These are phyloP conservation scores for Claviceps purpurea DNA, from an alignment of 2,329 filamentous ascomycete genomes.

Conservation along the genomic window DNA sequence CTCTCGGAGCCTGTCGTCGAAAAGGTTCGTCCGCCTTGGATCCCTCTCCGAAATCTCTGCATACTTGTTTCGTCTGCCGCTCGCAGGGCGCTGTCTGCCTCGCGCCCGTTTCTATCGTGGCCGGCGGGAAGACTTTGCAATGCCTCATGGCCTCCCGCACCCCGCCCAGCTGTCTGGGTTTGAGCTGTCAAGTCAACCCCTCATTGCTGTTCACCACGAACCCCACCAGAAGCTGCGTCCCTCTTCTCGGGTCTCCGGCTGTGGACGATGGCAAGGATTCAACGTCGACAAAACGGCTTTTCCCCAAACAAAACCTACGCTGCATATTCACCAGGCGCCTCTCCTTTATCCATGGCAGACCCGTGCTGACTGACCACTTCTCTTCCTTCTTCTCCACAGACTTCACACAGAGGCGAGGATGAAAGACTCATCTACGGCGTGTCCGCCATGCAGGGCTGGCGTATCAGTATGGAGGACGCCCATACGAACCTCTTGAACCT, in stretches of 20 bases:
- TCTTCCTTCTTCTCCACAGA: constrained; percentile 33
- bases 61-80: not conserved
- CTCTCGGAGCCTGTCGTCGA: constrained; percentile 97
- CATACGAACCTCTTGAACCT: constrained; percentile 85
- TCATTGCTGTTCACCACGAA: not conserved
- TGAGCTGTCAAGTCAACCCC: not conserved
- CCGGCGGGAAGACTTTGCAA: not conserved
- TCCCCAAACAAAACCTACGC: not conserved
- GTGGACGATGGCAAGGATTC: not conserved
- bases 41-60: constrained; percentile 1
- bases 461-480: constrained; percentile 98
- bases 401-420: constrained; percentile 83
- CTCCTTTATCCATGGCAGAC: not conserved
- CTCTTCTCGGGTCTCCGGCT: not conserved
- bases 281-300: too few relatives aligned
- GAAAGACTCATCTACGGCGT: constrained; percentile 85
- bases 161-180: not conserved
- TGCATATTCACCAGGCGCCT: not conserved
- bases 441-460: constrained; percentile 99
- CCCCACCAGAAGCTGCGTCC: not conserved
- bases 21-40: constrained; percentile 51
- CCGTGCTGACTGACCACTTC: constrained; percentile 16
- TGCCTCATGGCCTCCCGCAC: not conserved
- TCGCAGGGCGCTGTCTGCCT: not conserved
- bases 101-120: too few relatives aligned